Evolutionary conservation across 2,329 filamentous ascomycete species (phyloP).

Genomic region (Sphaerulina vaccinii): DNA sequence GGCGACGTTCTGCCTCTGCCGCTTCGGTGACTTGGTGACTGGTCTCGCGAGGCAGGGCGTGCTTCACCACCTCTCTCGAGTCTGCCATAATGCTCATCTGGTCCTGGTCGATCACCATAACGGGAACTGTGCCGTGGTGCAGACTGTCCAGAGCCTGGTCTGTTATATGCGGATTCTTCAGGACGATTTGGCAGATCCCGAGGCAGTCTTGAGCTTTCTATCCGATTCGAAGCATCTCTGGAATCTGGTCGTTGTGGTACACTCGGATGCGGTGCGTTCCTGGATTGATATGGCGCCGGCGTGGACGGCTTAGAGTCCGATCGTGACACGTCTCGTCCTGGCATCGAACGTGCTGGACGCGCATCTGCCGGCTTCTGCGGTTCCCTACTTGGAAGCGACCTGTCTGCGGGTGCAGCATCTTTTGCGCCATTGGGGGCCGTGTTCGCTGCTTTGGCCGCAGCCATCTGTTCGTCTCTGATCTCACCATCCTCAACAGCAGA

Average conservation of each 20-base stretch:
- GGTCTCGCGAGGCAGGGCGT: slow-evolving; percentile 39
- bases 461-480: slow-evolving; percentile 60
- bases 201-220: slow-evolving; percentile 32
- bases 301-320: slow-evolving; percentile 26
- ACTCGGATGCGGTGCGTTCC: slow-evolving; percentile 20
- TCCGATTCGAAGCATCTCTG: slow-evolving; percentile 32
- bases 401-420: not conserved
- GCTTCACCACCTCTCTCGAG: slow-evolving; percentile 45
- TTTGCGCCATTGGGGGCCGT: slow-evolving; percentile 5
- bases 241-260: slow-evolving; percentile 38
- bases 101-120: slow-evolving; percentile 36
- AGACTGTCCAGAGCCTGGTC: slow-evolving; percentile 16
- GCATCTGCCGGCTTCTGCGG: slow-evolving; percentile 1
- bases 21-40: slow-evolving; percentile 40
- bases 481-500: slow-evolving; percentile 64
- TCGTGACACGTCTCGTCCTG: slow-evolving; percentile 14
- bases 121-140: slow-evolving; percentile 19
- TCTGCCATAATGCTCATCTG: slow-evolving; percentile 44
- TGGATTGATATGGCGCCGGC: slow-evolving; percentile 23
- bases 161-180: slow-evolving; percentile 19
- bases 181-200: slow-evolving; percentile 49
- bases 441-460: slow-evolving; percentile 28
- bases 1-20: slow-evolving; percentile 40
- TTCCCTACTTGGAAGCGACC: slow-evolving; percentile 1
- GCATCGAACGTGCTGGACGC: not conserved